phyloP scores from a whole-genome alignment of 441 rosid genomes.

The Raphanus hybrid region DNA sequence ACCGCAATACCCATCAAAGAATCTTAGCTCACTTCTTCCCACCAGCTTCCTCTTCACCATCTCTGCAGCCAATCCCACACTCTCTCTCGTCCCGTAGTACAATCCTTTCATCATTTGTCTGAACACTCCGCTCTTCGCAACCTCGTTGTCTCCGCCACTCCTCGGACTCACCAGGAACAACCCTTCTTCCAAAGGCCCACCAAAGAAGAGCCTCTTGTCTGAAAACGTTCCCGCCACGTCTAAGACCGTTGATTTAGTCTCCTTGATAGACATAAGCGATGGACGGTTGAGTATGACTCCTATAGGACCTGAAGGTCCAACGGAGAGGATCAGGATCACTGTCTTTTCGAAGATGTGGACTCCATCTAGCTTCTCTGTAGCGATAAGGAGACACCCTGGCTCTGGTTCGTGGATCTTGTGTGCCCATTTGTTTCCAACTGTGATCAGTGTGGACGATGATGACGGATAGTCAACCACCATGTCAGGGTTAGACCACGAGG shows the following conservation, averaged over 20 bases:
- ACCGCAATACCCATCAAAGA: slow-evolving; percentile 86
- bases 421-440: slow-evolving; percentile 74
- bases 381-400: slow-evolving; percentile 82
- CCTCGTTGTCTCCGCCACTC: slow-evolving; percentile 47
- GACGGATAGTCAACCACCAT: slow-evolving; percentile 41
- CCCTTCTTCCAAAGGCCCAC: slow-evolving; percentile 89
- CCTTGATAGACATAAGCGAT: slow-evolving; percentile 90
- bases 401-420: slow-evolving; percentile 81
- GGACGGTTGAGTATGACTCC: slow-evolving; percentile 95
- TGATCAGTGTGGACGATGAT: slow-evolving; percentile 31
- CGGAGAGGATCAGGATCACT: slow-evolving; percentile 75
- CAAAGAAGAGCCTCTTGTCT: slow-evolving; percentile 72
- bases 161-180: slow-evolving; percentile 69
- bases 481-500: slow-evolving; percentile 49
- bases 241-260: slow-evolving; percentile 58
- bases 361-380: slow-evolving; percentile 86
- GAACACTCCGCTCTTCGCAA: slow-evolving; percentile 63
- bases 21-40: slow-evolving; percentile 72
- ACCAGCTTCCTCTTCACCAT: slow-evolving; percentile 80
- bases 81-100: slow-evolving; percentile 79
- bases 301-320: slow-evolving; percentile 68
- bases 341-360: slow-evolving; percentile 93
- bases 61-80: slow-evolving; percentile 79
- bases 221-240: slow-evolving; percentile 62
- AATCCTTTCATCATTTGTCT: slow-evolving; percentile 79